These are phyloP conservation scores for Eucalyptus tenuipes DNA, from an alignment of 345 rosid species.

Conservation along the genomic window DNA sequence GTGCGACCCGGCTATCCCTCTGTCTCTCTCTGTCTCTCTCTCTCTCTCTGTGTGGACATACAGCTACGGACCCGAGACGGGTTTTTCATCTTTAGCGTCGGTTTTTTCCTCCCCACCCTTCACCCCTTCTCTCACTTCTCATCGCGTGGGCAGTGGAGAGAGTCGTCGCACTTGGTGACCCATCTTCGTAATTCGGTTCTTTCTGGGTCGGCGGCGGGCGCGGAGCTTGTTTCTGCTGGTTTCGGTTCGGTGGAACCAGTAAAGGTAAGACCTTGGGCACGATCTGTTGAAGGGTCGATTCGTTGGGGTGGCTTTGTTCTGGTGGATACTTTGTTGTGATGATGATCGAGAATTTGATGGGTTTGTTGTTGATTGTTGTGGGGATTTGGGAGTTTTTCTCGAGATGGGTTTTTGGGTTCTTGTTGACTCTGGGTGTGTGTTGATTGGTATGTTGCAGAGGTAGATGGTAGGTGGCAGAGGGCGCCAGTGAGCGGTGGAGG, in stretches of 20 bases:
- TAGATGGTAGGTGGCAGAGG: conserved; percentile 9
- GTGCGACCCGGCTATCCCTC: not conserved
- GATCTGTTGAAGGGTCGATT: not conserved
- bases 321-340: not conserved
- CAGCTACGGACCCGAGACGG: not conserved
- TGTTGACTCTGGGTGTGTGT: not conserved
- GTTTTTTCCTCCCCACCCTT: not conserved
- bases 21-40: not conserved
- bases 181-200: not conserved
- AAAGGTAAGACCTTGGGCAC: not conserved
- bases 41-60: not conserved
- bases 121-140: not conserved
- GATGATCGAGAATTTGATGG: not conserved
- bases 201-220: not conserved
- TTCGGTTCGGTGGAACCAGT: not conserved
- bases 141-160: not conserved
- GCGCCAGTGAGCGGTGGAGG: not conserved
- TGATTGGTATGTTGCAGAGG: not conserved
- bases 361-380: not conserved
- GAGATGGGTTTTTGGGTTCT: not conserved
- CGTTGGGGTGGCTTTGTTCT: not conserved
- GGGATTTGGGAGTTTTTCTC: not conserved
- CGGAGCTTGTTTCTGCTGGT: not conserved
- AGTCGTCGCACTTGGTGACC: not conserved
- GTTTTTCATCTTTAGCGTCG: not conserved